Evolutionary conservation across 768 basidiomycete species (phyloP).

Genomic region (Cantharellus anzutake): DNA sequence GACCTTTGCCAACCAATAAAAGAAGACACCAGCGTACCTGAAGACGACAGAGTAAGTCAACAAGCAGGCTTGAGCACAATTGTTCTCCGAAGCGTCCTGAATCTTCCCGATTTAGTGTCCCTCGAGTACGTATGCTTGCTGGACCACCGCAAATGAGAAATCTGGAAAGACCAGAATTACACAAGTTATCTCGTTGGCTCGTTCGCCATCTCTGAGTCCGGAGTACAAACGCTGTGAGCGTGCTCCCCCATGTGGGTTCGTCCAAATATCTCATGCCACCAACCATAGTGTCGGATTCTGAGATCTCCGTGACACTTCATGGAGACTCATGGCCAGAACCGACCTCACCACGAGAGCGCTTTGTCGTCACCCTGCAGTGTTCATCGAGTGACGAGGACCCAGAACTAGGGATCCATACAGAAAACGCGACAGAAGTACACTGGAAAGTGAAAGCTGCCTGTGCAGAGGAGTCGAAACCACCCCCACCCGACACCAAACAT

Average conservation of each 20-base stretch:
- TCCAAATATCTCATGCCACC: neutral
- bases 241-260: too few relatives aligned
- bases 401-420: neutral
- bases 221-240: slow-evolving; percentile 11
- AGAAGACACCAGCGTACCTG: slow-evolving; percentile 24
- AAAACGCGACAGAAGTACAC: slow-evolving; percentile 25
- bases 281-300: slow-evolving; percentile 16
- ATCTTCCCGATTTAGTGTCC: slow-evolving; percentile 34
- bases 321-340: slow-evolving; percentile 43
- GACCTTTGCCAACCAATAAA: slow-evolving; percentile 47
- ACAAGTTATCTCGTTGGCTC: slow-evolving; percentile 58
- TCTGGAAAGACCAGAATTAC: slow-evolving; percentile 37
- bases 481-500: slow-evolving; percentile 11
- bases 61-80: neutral
- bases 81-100: neutral
- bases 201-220: slow-evolving; percentile 16
- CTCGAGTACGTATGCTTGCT: slow-evolving; percentile 49
- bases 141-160: slow-evolving; percentile 48
- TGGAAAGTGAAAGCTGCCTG: slow-evolving; percentile 52
- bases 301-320: slow-evolving; percentile 34
- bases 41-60: slow-evolving; percentile 49
- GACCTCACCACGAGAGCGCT: slow-evolving; percentile 30
- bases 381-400: neutral
- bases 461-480: slow-evolving; percentile 15
- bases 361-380: slow-evolving; percentile 28